These are phyloP conservation scores for Debaryomyces udenii DNA, from an alignment of 1,139 yeast genomes.

Conservation along the genomic window DNA sequence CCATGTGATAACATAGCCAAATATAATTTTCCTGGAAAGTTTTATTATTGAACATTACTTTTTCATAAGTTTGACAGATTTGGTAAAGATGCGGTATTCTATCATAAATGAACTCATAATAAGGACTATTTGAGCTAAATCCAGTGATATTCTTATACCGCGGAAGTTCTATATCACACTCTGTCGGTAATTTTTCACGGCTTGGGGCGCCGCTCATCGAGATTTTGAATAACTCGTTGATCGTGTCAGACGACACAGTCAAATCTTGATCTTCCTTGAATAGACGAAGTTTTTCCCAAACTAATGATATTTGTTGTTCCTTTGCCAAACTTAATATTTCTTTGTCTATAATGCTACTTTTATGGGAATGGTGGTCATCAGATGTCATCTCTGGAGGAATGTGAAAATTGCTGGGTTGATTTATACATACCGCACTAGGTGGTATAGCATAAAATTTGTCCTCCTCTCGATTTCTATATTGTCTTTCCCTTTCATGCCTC, in stretches of 20 bases:
- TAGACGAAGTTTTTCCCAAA: constrained; percentile 6
- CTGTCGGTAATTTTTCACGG: constrained; percentile 7
- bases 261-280: constrained; percentile 5
- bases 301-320: constrained; percentile 3
- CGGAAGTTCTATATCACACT: constrained; percentile 22
- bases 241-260: constrained; percentile 9
- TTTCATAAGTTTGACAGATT: constrained; percentile 24
- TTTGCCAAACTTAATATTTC: constrained; percentile 4
- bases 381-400: constrained; percentile 6
- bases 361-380: constrained; percentile 7
- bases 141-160: constrained; percentile 15
- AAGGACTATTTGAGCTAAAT: constrained; percentile 17
- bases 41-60: constrained; percentile 13
- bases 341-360: constrained; percentile 2
- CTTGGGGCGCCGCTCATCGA: constrained; percentile 11
- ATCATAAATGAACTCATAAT: constrained; percentile 18
- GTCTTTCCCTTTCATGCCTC: constrained; percentile 7
- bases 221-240: constrained; percentile 10
- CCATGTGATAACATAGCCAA: constrained; percentile 39
- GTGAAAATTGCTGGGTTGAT: constrained; percentile 1
- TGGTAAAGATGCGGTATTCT: constrained; percentile 24
- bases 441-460: constrained; percentile 8
- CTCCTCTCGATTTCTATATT: constrained; percentile 6
- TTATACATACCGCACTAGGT: constrained; percentile 4
- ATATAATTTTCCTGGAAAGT: constrained; percentile 29